Evolutionary conservation across 2,329 filamentous ascomycete species (phyloP).

Genomic region (Aspergillus viridinutans): DNA sequence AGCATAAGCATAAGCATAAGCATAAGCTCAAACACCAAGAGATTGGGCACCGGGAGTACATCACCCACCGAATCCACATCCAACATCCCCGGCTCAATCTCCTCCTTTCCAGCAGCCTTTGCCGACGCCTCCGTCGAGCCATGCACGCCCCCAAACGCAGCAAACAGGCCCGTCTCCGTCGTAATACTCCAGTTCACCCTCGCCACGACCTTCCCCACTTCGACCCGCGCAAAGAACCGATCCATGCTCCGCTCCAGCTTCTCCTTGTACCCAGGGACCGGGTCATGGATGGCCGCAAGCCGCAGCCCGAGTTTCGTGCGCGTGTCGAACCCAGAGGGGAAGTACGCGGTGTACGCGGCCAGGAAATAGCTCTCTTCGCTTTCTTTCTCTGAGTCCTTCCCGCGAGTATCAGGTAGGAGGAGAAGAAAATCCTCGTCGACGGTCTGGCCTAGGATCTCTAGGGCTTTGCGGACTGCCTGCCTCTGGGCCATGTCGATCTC

Average conservation of each 20-base stretch:
- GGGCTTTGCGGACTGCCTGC: constrained; percentile 16
- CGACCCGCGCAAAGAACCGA: constrained; percentile 54
- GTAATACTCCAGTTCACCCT: constrained; percentile 50
- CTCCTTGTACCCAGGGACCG: constrained; percentile 54
- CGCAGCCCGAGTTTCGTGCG: constrained; percentile 50
- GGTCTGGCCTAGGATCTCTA: constrained; percentile 48
- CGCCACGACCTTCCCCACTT: constrained; percentile 52
- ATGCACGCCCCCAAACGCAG: constrained; percentile 36
- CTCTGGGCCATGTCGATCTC: constrained; percentile 12
- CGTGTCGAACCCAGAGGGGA: constrained; percentile 57
- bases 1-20: constrained; percentile 5
- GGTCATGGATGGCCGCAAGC: constrained; percentile 54
- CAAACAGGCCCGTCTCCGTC: constrained; percentile 37
- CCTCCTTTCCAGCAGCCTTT: constrained; percentile 15
- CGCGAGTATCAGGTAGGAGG: constrained; percentile 44
- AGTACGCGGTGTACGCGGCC: constrained; percentile 54
- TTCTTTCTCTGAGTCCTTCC: constrained; percentile 10
- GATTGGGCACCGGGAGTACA: no score
- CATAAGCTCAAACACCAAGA: no score
- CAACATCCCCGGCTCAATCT: constrained; percentile 32
- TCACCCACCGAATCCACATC: constrained; percentile 42
- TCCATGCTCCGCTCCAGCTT: constrained; percentile 61
- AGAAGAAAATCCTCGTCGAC: constrained; percentile 60
- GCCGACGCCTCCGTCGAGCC: constrained; percentile 12
- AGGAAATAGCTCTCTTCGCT: constrained; percentile 48